phyloP scores from a whole-genome alignment of 75 land plant species.

The Cryptomeria japonica region DNA sequence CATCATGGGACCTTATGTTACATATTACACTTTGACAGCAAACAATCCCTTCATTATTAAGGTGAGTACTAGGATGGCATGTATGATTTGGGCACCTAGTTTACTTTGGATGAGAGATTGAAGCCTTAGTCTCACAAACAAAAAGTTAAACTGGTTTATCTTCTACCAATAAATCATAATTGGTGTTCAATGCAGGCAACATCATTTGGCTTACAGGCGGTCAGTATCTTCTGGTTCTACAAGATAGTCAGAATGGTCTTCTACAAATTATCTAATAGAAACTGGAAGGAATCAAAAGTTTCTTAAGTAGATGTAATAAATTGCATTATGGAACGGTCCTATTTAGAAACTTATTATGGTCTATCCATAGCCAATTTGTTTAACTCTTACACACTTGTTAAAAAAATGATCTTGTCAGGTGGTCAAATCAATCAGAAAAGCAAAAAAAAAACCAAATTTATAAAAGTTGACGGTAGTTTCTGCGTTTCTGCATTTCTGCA shows the following conservation, averaged over 20 bases:
- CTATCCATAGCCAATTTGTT: neutral
- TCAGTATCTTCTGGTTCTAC: constrained; percentile 91
- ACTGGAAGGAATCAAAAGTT: neutral
- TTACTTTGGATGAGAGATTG: neutral
- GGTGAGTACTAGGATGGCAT: constrained; percentile 34
- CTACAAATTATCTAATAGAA: constrained; percentile 59
- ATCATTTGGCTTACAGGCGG: constrained; percentile 76
- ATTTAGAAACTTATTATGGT: neutral
- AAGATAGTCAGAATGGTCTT: constrained; percentile 78
- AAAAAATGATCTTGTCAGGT: neutral
- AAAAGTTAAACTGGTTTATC: neutral
- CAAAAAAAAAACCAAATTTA: neutral
- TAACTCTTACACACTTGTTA: neutral
- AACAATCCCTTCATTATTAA: constrained; percentile 75
- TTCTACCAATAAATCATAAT: neutral
- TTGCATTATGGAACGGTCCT: neutral
- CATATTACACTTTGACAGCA: constrained; percentile 55
- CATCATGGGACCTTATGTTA: constrained; percentile 68
- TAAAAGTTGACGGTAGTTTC: too few relatives aligned
- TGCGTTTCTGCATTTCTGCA: too few relatives aligned
- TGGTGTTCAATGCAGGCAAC: constrained; percentile 46
- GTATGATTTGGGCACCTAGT: neutral
- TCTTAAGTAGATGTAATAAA: neutral
- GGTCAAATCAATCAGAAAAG: neutral
- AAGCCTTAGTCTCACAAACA: neutral